Evolutionary conservation across 495 filamentous ascomycete species (phyloP).

Genomic region (Lasiosphaeriaceae sp.): DNA sequence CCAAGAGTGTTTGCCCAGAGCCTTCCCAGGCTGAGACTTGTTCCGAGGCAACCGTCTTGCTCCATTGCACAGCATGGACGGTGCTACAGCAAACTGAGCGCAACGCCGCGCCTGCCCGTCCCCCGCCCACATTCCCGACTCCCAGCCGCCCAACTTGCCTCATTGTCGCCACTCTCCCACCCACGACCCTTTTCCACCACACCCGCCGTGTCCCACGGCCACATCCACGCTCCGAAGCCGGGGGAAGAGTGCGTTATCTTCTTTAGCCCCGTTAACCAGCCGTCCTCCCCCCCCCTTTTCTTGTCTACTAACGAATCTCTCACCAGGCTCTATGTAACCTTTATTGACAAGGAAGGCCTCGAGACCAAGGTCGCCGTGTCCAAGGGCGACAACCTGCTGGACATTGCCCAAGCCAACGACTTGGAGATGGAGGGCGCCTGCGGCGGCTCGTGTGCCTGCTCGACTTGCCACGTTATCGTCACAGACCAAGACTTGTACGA

Average conservation of each 20-base stretch:
- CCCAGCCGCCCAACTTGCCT: background rate
- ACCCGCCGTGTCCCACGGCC: slow-evolving; percentile 60
- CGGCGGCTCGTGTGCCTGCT: slow-evolving; percentile 93
- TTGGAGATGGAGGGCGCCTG: slow-evolving; percentile 98
- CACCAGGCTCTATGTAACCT: slow-evolving; percentile 78
- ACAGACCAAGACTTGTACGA: slow-evolving; percentile 80
- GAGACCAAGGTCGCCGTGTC: slow-evolving; percentile 72
- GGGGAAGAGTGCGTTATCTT: slow-evolving; percentile 89
- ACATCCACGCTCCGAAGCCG: slow-evolving; percentile 77
- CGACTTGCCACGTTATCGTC: slow-evolving; percentile 96
- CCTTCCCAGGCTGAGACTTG: slow-evolving; percentile 17
- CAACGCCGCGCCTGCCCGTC: slow-evolving; percentile 8
- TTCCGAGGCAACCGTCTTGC: slow-evolving; percentile 10
- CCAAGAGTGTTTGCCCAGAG: slow-evolving; percentile 15
- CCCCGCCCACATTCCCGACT: background rate
- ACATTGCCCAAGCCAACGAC: slow-evolving; percentile 92
- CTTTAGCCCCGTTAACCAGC: background rate
- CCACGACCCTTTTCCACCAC: slow-evolving; percentile 56
- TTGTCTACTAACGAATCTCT: background rate
- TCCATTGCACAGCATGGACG: slow-evolving; percentile 19
- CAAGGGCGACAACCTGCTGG: slow-evolving; percentile 85
- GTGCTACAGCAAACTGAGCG: slow-evolving; percentile 18
- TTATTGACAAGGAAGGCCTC: slow-evolving; percentile 88
- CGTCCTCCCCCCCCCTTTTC: background rate
- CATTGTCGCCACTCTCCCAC: background rate